Conservation (phyloP, 2,329 filamentous ascomycete species). For the Penicillium sp. region DNA sequence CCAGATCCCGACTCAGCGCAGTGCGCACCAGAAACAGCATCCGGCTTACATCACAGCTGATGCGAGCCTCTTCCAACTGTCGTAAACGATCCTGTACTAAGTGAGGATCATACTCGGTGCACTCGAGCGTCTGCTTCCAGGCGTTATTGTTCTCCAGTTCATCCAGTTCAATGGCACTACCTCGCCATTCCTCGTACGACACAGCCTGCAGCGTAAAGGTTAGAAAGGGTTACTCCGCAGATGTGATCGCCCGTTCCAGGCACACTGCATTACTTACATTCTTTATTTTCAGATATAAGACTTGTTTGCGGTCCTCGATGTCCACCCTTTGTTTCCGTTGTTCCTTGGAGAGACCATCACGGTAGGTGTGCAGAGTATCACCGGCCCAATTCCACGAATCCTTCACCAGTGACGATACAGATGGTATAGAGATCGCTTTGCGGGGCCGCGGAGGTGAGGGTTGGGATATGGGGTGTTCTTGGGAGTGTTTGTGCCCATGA, state of each 20-base stretch:
- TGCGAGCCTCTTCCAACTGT: constrained; percentile 71
- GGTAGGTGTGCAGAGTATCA: constrained; percentile 39
- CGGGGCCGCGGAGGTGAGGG: constrained; percentile 19
- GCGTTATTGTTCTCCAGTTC: constrained; percentile 72
- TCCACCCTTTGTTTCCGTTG: constrained; percentile 50
- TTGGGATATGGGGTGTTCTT: constrained; percentile 4
- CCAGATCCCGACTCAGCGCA: constrained; percentile 73
- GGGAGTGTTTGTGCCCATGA: constrained; percentile 18
- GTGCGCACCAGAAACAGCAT: constrained; percentile 84
- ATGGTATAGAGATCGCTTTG: constrained; percentile 31
- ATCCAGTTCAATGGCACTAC: constrained; percentile 74
- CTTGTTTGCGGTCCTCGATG: constrained; percentile 60
- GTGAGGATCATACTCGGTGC: constrained; percentile 68
- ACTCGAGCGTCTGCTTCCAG: constrained; percentile 71
- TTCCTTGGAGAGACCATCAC: constrained; percentile 53
- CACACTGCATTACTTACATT: constrained; percentile 52
- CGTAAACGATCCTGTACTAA: constrained; percentile 68
- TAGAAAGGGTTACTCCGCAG: constrained; percentile 13
- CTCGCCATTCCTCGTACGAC: constrained; percentile 69
- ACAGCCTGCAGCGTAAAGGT: constrained; percentile 54
- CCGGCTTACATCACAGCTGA: constrained; percentile 66
- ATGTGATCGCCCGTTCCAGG: constrained; percentile 4
- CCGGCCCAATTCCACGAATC: constrained; percentile 38
- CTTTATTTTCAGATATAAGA: constrained; percentile 63
- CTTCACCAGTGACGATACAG: constrained; percentile 35